Evolutionary conservation across 2,329 filamentous ascomycete genomes (phyloP).

Genomic region (Golovinomyces cichoracearum): DNA sequence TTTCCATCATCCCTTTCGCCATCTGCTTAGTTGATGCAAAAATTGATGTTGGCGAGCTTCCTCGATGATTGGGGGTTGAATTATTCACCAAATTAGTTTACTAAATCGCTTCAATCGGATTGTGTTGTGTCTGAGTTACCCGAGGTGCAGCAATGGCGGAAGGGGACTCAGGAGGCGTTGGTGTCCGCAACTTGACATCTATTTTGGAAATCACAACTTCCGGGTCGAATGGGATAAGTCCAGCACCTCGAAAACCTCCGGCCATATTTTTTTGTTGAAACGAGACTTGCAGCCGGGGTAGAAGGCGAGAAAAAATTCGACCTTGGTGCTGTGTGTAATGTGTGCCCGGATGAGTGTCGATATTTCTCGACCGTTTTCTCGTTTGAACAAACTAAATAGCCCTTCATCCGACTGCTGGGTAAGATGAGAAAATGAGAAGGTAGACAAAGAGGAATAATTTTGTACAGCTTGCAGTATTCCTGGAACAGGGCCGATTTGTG

Average conservation of each 20-base stretch:
- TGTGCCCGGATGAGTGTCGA: slow-evolving; percentile 10
- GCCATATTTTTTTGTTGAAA: slow-evolving; percentile 13
- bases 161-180: slow-evolving; percentile 4
- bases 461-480: slow-evolving; percentile 15
- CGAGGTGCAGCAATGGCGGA: slow-evolving; percentile 2
- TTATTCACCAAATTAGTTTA: slow-evolving; percentile 2
- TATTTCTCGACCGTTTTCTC: slow-evolving; percentile 13
- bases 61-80: slow-evolving; percentile 2
- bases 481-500: slow-evolving; percentile 14
- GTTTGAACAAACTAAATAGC: slow-evolving; percentile 17
- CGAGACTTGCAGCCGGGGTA: slow-evolving; percentile 8
- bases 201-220: slow-evolving; percentile 15
- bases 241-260: slow-evolving; percentile 14
- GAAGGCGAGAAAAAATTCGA: slow-evolving; percentile 12
- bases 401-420: slow-evolving; percentile 18
- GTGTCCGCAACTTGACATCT: slow-evolving; percentile 10
- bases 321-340: slow-evolving; percentile 14
- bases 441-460: slow-evolving; percentile 15
- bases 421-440: slow-evolving; percentile 16
- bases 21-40: background rate
- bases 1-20: background rate
- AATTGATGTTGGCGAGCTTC: slow-evolving; percentile 2
- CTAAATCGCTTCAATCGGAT: slow-evolving; percentile 2
- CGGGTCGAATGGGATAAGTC: slow-evolving; percentile 15
- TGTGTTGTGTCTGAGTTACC: slow-evolving; percentile 1